Conservation (phyloP, 495 filamentous ascomycete genomes). For the Lindgomyces ingoldianus region DNA sequence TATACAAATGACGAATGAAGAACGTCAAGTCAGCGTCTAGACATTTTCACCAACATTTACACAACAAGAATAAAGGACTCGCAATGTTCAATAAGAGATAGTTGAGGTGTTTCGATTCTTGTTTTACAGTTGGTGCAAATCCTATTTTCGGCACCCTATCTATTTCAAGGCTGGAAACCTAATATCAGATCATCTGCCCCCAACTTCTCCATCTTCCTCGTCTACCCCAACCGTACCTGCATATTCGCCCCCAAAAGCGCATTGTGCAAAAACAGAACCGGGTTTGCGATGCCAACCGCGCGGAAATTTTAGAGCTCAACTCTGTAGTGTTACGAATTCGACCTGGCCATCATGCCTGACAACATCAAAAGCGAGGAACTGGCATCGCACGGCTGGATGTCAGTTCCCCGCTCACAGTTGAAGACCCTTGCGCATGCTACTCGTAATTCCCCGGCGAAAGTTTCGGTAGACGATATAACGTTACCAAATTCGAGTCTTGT, state of each 20-base stretch:
- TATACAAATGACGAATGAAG: background rate
- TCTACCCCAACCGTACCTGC: constrained; percentile 24
- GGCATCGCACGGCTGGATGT: constrained; percentile 38
- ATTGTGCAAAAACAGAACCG: constrained; percentile 17
- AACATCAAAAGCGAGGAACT: constrained; percentile 14
- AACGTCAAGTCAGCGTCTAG: background rate
- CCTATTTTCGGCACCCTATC: background rate
- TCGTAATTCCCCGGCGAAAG: constrained; percentile 19
- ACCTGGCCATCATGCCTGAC: constrained; percentile 12
- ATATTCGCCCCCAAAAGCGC: constrained; percentile 28
- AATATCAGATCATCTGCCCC: background rate
- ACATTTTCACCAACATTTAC: background rate
- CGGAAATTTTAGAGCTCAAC: too few species aligned
- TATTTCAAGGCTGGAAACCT: background rate
- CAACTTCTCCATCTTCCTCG: constrained; percentile 11
- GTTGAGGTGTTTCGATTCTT: too few species aligned
- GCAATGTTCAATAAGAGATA: too few species aligned
- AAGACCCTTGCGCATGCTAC: constrained; percentile 12
- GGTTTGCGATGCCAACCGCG: constrained; percentile 1
- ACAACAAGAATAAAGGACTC: background rate
- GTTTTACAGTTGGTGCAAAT: too few species aligned
- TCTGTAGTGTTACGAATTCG: too few species aligned
- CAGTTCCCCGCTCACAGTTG: constrained; percentile 41
- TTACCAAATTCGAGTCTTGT: constrained; percentile 35
- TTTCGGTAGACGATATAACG: constrained; percentile 37